Conservation (phyloP, 2,329 filamentous ascomycete species). For the Colletotrichum salicis region DNA sequence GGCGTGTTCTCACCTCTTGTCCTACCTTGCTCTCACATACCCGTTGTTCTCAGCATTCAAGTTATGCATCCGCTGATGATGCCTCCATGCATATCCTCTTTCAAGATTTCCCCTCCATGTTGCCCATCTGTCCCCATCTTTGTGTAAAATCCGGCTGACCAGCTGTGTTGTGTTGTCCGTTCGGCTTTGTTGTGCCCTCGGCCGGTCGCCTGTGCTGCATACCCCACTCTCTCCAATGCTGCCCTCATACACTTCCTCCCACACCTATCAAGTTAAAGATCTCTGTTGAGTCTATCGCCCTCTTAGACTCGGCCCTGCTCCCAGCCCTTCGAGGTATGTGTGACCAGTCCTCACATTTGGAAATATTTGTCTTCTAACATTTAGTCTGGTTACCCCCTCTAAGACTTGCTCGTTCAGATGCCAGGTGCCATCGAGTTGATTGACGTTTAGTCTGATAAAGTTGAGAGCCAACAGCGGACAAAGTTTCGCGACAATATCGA, state of each 20-base stretch:
- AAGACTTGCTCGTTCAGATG: neutral
- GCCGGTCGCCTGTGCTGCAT: constrained; percentile 21
- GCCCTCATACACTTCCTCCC: constrained; percentile 26
- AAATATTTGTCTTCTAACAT: constrained; percentile 19
- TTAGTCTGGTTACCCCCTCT: constrained; percentile 21
- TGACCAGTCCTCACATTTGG: constrained; percentile 7
- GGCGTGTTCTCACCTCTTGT: constrained; percentile 9
- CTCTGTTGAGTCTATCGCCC: constrained; percentile 1
- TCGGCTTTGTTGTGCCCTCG: constrained; percentile 20
- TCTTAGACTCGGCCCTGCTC: constrained; percentile 16
- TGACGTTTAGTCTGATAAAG: neutral
- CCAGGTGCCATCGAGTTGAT: neutral
- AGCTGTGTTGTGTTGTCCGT: neutral
- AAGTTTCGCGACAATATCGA: neutral
- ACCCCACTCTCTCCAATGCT: constrained; percentile 29
- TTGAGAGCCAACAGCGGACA: neutral
- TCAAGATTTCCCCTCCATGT: constrained; percentile 12
- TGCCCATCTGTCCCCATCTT: constrained; percentile 16
- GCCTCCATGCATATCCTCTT: constrained; percentile 20
- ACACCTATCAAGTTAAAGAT: constrained; percentile 30
- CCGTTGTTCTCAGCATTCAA: constrained; percentile 4
- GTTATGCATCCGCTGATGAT: constrained; percentile 31
- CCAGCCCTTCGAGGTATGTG: constrained; percentile 24
- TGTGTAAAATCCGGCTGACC: neutral
- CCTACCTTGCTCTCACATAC: constrained; percentile 12